phyloP scores from a whole-genome alignment of 441 rosid genomes.

The Brassica balearica region DNA sequence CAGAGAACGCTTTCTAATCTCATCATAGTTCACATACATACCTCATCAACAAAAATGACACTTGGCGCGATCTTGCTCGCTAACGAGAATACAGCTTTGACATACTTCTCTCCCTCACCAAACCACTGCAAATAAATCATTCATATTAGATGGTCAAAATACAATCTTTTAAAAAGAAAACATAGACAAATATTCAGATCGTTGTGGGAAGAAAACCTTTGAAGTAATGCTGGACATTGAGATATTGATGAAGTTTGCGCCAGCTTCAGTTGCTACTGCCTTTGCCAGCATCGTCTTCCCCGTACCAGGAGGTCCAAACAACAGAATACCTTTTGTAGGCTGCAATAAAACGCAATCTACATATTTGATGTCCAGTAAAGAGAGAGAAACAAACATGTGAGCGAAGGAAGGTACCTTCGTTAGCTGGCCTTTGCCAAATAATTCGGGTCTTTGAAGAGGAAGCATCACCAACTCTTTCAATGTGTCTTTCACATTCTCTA shows the following conservation, averaged over 20 bases:
- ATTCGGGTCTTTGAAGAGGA: not conserved
- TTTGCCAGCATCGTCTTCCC: slow-evolving; percentile 99
- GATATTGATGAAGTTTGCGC: slow-evolving; percentile 96
- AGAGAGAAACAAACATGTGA: too few species aligned
- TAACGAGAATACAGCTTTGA: slow-evolving; percentile 94
- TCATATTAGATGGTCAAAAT: slow-evolving; percentile 29
- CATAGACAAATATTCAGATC: not conserved
- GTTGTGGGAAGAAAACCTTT: slow-evolving; percentile 51
- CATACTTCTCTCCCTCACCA: slow-evolving; percentile 99
- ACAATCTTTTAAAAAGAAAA: slow-evolving; percentile 9
- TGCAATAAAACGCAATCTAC: slow-evolving; percentile 37
- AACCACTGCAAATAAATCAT: slow-evolving; percentile 85
- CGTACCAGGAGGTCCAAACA: slow-evolving; percentile 99
- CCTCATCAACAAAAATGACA: slow-evolving; percentile 98
- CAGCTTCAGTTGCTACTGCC: slow-evolving; percentile 99
- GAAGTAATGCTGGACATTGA: slow-evolving; percentile 99
- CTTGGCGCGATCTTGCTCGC: slow-evolving; percentile 99
- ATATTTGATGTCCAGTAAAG: too few species aligned
- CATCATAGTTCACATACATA: slow-evolving; percentile 41
- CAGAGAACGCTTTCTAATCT: slow-evolving; percentile 10
- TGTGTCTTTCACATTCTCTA: slow-evolving; percentile 65
- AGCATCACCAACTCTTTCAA: too few species aligned
- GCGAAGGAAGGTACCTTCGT: not conserved
- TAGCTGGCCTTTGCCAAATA: not conserved
- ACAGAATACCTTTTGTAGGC: slow-evolving; percentile 96